Conservation (phyloP, 352 stramenopile species). For the Pythium brassicae region DNA sequence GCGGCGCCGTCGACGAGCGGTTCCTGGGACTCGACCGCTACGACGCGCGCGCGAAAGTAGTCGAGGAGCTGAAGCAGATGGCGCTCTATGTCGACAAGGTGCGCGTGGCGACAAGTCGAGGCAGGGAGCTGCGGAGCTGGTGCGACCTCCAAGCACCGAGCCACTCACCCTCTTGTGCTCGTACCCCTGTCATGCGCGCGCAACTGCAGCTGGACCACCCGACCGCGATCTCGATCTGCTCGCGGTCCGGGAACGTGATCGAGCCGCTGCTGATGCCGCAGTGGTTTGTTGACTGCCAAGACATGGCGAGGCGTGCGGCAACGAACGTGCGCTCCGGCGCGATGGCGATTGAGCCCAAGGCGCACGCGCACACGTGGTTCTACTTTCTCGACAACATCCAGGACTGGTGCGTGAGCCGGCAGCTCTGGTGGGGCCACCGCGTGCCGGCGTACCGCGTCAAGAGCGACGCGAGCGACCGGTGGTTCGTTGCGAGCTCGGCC, state of each 20-base stretch:
- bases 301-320: slow-evolving; percentile 93
- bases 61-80: slow-evolving; percentile 87
- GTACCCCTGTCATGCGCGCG: too few relatives aligned
- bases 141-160: too few relatives aligned
- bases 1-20: slow-evolving; percentile 57
- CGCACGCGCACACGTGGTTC: slow-evolving; percentile 95
- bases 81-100: slow-evolving; percentile 93
- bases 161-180: too few relatives aligned
- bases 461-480: slow-evolving; percentile 53
- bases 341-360: slow-evolving; percentile 93
- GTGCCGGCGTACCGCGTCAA: slow-evolving; percentile 96
- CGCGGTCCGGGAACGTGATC: slow-evolving; percentile 97
- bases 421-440: slow-evolving; percentile 99
- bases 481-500: slow-evolving; percentile 94
- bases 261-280: slow-evolving; percentile 99
- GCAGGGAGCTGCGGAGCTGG: too few relatives aligned
- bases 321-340: slow-evolving; percentile 94
- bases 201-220: slow-evolving; percentile 66
- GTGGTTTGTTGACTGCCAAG: slow-evolving; percentile 94
- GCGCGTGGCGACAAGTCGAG: too few relatives aligned
- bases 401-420: slow-evolving; percentile 98
- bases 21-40: slow-evolving; percentile 96
- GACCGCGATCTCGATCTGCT: slow-evolving; percentile 94
- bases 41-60: slow-evolving; percentile 87
- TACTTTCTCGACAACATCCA: slow-evolving; percentile 99